These are phyloP conservation scores for Leishmania major DNA, from an alignment of 208 protist species.

Conservation along the genomic window DNA sequence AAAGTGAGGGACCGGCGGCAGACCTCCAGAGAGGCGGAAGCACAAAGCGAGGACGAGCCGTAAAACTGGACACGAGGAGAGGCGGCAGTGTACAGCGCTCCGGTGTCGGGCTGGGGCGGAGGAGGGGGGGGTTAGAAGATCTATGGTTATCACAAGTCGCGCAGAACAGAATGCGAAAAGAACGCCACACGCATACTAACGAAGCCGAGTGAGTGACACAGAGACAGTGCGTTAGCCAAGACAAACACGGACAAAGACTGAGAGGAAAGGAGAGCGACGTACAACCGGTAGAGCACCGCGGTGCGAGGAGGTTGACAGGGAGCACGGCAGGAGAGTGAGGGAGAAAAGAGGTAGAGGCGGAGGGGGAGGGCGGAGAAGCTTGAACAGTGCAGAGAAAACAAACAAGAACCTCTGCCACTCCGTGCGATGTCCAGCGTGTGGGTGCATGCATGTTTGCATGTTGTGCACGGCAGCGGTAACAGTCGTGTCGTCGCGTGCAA, in stretches of 20 bases:
- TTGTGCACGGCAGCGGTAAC: neutral
- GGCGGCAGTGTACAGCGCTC: neutral
- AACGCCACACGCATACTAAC: neutral
- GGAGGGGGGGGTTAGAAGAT: neutral
- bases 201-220: neutral
- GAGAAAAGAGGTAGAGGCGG: neutral
- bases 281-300: neutral
- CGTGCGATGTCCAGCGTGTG: neutral
- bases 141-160: neutral
- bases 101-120: neutral
- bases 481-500: neutral
- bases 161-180: neutral
- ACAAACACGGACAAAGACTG: neutral
- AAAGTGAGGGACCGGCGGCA: neutral
- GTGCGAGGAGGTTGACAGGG: neutral
- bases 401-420: neutral
- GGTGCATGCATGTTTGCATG: neutral
- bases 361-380: neutral
- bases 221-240: neutral
- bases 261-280: neutral
- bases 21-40: conserved; percentile 7
- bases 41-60: neutral
- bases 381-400: neutral
- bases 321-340: neutral
- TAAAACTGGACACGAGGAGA: neutral